Evolutionary conservation across 495 filamentous ascomycete genomes (phyloP).

Genomic region (Penicillium coffeae): DNA sequence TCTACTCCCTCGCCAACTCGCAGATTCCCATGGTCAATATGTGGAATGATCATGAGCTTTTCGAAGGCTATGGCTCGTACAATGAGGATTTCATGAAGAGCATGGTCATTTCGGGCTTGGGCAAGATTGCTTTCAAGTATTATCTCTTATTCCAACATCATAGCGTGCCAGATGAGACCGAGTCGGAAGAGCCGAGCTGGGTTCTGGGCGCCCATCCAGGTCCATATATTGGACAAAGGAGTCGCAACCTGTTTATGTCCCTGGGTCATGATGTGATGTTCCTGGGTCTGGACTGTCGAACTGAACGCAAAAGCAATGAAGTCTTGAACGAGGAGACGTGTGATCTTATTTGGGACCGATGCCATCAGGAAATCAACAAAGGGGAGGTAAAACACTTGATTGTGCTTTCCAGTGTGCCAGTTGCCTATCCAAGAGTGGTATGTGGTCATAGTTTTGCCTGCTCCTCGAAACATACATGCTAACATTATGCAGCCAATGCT

Average conservation of each 20-base stretch:
- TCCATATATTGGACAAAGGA: conserved; percentile 85
- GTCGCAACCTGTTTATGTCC: conserved; percentile 80
- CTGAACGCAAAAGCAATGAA: conserved; percentile 77
- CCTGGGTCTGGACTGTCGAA: conserved; percentile 85
- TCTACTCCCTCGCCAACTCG: conserved; percentile 85
- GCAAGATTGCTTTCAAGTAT: conserved; percentile 92
- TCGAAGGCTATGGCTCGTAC: conserved; percentile 95
- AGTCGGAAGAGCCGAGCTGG: conserved; percentile 87
- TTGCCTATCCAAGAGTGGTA: conserved; percentile 90
- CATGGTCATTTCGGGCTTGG: conserved; percentile 85
- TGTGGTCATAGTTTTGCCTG: conserved; percentile 36
- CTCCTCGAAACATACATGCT: background rate
- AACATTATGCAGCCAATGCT: conserved; percentile 52
- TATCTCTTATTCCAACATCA: conserved; percentile 99
- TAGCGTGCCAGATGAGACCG: conserved; percentile 71
- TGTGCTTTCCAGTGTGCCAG: conserved; percentile 77
- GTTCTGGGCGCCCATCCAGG: conserved; percentile 72
- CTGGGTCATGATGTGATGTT: conserved; percentile 76
- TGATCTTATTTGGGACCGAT: conserved; percentile 78
- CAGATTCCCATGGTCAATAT: conserved; percentile 99
- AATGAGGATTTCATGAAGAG: conserved; percentile 86
- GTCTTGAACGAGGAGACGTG: conserved; percentile 79
- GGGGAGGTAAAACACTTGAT: conserved; percentile 87
- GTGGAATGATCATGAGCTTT: conserved; percentile 97
- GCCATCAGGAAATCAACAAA: conserved; percentile 71